Conservation (phyloP, 2,329 filamentous ascomycete genomes). For the Exophiala aquamarina region DNA sequence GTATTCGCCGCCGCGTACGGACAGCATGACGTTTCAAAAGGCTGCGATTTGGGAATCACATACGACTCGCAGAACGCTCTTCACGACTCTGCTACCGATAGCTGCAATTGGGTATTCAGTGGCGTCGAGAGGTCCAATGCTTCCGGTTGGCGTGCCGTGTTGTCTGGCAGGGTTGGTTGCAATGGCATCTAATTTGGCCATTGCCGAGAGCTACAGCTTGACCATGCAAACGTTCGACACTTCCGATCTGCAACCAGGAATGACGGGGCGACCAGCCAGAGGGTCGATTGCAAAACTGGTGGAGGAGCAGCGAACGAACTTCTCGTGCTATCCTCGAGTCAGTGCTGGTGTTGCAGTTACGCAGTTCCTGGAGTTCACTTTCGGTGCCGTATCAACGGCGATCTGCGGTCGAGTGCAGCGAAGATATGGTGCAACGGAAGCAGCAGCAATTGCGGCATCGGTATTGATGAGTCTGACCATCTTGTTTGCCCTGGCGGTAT, state of each 20-base stretch:
- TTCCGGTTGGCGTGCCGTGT: slow-evolving; percentile 64
- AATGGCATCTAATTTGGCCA: slow-evolving; percentile 70
- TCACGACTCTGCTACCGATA: slow-evolving; percentile 66
- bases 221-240: slow-evolving; percentile 82
- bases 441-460: slow-evolving; percentile 67
- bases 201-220: slow-evolving; percentile 73
- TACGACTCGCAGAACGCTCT: slow-evolving; percentile 65
- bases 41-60: slow-evolving; percentile 71
- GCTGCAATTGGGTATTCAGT: slow-evolving; percentile 67
- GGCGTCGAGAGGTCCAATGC: slow-evolving; percentile 61
- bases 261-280: slow-evolving; percentile 56
- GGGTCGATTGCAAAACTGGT: slow-evolving; percentile 41
- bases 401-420: slow-evolving; percentile 68
- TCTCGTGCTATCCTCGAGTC: slow-evolving; percentile 73
- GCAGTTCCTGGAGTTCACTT: slow-evolving; percentile 68
- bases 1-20: slow-evolving; percentile 58
- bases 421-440: slow-evolving; percentile 64
- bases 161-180: slow-evolving; percentile 66
- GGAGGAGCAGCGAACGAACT: slow-evolving; percentile 61
- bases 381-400: slow-evolving; percentile 67
- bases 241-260: slow-evolving; percentile 73
- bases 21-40: slow-evolving; percentile 66
- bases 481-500: slow-evolving; percentile 61
- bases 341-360: slow-evolving; percentile 68
- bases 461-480: slow-evolving; percentile 66